Percentiles rank a stretch among this genome's conserved stretches.
phyloP scores from a whole-genome alignment of 2,329 filamentous ascomycete species.

The Penicillium sp. region DNA sequence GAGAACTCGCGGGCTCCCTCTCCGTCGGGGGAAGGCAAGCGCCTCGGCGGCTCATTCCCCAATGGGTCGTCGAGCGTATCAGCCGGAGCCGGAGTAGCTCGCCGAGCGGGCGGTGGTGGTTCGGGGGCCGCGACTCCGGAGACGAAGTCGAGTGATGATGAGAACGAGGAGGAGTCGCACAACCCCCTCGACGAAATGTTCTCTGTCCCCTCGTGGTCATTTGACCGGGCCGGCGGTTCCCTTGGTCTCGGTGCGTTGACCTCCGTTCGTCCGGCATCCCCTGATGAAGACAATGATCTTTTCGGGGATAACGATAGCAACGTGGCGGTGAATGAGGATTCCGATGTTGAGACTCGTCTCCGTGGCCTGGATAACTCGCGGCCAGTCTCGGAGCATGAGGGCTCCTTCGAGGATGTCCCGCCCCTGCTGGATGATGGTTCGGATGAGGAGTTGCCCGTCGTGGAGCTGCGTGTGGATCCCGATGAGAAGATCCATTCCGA shows the following conservation, averaged over 20 bases:
- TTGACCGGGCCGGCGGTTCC: slow-evolving; percentile 39
- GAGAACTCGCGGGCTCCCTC: slow-evolving; percentile 54
- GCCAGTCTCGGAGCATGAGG: slow-evolving; percentile 35
- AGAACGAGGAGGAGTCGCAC: slow-evolving; percentile 28
- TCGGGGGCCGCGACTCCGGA: slow-evolving; percentile 50
- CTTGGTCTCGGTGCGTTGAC: slow-evolving; percentile 40
- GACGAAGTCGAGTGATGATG: slow-evolving; percentile 25
- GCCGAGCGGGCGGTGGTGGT: slow-evolving; percentile 65
- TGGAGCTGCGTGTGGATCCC: slow-evolving; percentile 49
- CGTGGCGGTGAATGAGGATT: slow-evolving; percentile 46
- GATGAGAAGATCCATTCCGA: slow-evolving; percentile 39
- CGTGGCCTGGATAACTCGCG: slow-evolving; percentile 36
- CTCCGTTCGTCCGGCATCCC: slow-evolving; percentile 28
- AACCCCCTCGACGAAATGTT: slow-evolving; percentile 34
- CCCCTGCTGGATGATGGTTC: slow-evolving; percentile 40
- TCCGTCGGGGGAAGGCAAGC: slow-evolving; percentile 79
- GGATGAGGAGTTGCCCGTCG: slow-evolving; percentile 49
- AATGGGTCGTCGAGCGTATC: slow-evolving; percentile 91
- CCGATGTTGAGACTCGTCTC: slow-evolving; percentile 43
- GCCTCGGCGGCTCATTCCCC: slow-evolving; percentile 86
- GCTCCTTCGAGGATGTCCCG: slow-evolving; percentile 42
- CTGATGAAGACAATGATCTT: slow-evolving; percentile 40
- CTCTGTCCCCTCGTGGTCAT: slow-evolving; percentile 46
- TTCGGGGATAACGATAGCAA: slow-evolving; percentile 49
- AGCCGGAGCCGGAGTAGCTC: slow-evolving; percentile 77